phyloP scores from a whole-genome alignment of 352 stramenopile species.

The Phytophthora syringae region DNA sequence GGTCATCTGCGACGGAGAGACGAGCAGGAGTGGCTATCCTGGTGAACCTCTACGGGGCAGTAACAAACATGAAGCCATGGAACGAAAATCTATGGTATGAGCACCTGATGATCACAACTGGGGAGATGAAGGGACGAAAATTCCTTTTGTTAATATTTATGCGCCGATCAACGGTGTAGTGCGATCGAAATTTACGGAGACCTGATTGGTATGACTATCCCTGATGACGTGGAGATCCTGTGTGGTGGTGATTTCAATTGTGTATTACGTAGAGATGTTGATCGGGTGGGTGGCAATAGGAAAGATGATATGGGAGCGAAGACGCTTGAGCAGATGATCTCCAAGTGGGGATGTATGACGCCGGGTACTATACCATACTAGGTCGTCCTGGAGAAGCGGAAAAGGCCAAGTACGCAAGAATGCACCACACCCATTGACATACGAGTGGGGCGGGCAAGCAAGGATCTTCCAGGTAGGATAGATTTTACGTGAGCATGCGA shows the following conservation, averaged over 20 bases:
- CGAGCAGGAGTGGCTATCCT: constrained; percentile 9
- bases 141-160: constrained; percentile 10
- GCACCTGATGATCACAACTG: constrained; percentile 5
- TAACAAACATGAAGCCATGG: background rate
- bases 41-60: constrained; percentile 1
- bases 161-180: background rate
- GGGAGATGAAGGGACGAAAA: background rate
- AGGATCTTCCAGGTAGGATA: background rate
- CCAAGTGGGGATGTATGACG: background rate
- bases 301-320: background rate
- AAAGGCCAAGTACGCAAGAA: background rate
- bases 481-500: background rate
- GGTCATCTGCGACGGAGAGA: background rate
- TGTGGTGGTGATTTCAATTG: constrained; percentile 7
- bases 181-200: background rate
- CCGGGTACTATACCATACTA: background rate
- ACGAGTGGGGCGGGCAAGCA: background rate
- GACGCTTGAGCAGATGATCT: background rate
- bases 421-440: background rate
- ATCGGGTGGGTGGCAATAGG: background rate
- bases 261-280: background rate
- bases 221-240: background rate
- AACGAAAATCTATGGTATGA: background rate
- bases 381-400: background rate
- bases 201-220: background rate